phyloP scores from a whole-genome alignment of 2,329 filamentous ascomycete genomes.

The Calonectria montana region DNA sequence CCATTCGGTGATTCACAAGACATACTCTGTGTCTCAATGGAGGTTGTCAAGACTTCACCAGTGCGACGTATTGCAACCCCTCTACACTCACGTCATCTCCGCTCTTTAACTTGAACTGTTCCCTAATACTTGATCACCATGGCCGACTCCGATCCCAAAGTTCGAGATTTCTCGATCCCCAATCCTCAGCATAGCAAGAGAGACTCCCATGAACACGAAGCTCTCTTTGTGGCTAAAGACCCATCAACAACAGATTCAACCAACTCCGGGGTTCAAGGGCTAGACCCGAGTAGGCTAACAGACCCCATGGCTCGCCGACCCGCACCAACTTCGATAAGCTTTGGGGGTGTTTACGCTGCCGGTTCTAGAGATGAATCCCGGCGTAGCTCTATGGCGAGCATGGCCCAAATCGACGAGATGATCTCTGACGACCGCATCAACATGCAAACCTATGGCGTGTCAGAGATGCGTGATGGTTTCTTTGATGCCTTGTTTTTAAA shows the following conservation, averaged over 20 bases:
- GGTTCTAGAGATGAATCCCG: constrained; percentile 39
- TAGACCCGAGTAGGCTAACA: constrained; percentile 39
- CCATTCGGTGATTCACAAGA: neutral
- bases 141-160: neutral
- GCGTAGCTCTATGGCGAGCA: constrained; percentile 45
- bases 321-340: constrained; percentile 1
- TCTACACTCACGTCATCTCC: neutral
- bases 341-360: constrained; percentile 25
- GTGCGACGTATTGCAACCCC: constrained; percentile 2
- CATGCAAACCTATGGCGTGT: constrained; percentile 55
- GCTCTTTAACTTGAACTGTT: neutral
- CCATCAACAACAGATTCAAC: constrained; percentile 13
- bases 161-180: constrained; percentile 17
- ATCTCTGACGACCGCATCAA: constrained; percentile 49
- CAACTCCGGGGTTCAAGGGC: constrained; percentile 16
- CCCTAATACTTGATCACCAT: neutral
- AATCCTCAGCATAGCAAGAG: neutral
- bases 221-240: constrained; percentile 7
- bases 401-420: constrained; percentile 49
- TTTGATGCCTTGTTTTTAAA: constrained; percentile 62
- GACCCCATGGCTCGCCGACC: constrained; percentile 15
- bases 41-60: neutral
- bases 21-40: constrained; percentile 9
- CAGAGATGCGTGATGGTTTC: constrained; percentile 58
- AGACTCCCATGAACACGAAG: constrained; percentile 13